A percentile compares a stretch with the other conserved stretches of the same genome.
Conservation (phyloP, 1,139 yeast genomes). For the Meyerozyma sp. region DNA sequence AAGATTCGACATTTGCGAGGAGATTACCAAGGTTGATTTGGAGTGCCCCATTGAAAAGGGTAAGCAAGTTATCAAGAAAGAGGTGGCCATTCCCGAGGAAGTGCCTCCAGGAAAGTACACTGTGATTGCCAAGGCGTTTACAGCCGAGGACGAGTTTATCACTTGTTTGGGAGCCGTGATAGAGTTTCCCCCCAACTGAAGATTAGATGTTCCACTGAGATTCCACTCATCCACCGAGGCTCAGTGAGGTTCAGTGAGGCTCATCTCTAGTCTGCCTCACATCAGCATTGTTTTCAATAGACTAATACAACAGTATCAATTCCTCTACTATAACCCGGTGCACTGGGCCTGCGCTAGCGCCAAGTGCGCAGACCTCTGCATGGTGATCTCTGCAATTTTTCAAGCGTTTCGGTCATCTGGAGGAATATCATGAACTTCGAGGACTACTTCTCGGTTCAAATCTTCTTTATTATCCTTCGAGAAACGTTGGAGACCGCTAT, state of each 20-base stretch:
- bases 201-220: no score
- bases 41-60: conserved; percentile 79
- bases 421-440: conserved; percentile 21
- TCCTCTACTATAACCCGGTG: background rate
- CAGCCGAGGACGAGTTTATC: conserved; percentile 71
- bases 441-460: conserved; percentile 64
- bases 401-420: background rate
- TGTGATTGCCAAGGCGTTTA: conserved; percentile 85
- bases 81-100: conserved; percentile 81
- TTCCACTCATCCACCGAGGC: no score
- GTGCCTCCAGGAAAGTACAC: conserved; percentile 93
- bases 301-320: background rate
- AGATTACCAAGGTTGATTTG: conserved; percentile 73
- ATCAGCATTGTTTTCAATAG: background rate
- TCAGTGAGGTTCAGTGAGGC: no score
- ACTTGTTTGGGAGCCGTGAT: conserved; percentile 84
- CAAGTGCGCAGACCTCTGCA: background rate
- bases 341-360: background rate
- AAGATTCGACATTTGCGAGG: conserved; percentile 87
- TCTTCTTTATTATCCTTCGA: conserved; percentile 80
- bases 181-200: conserved; percentile 42
- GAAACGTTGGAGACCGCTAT: conserved; percentile 87
- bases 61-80: conserved; percentile 55
- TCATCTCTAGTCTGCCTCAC: no score
- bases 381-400: background rate